Percentiles rank a stretch among this genome's conserved stretches.
phyloP scores from a whole-genome alignment of 331 rosid genomes.

The Arachis monticola region DNA sequence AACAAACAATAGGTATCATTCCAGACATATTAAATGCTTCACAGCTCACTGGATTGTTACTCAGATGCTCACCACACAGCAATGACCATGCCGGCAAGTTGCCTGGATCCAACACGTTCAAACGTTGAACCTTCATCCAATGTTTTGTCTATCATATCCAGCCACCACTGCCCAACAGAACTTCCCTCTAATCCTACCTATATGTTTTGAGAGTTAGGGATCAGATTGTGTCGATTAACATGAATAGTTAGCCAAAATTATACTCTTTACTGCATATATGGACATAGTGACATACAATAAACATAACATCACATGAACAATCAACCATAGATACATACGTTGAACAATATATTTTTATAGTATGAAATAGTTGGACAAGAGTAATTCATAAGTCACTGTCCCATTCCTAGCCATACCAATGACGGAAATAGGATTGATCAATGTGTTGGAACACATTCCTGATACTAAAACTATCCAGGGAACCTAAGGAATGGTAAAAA shows the following conservation, averaged over 20 bases:
- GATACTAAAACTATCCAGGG: conserved; percentile 10
- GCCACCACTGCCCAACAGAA: conserved; percentile 98
- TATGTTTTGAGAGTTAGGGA: conserved; percentile 38
- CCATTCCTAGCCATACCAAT: conserved; percentile 20
- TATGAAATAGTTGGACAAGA: neutral
- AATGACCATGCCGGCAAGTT: conserved; percentile 97
- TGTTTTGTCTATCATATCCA: conserved; percentile 92
- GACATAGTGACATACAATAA: neutral
- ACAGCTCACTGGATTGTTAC: conserved; percentile 27
- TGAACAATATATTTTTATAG: conserved; percentile 20
- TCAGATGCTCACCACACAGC: conserved; percentile 79
- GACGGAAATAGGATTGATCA: conserved; percentile 1
- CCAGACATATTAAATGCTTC: conserved; percentile 36
- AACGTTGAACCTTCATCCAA: conserved; percentile 88
- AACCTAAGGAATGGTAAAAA: conserved; percentile 12
- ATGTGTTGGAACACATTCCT: neutral
- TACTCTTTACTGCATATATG: neutral
- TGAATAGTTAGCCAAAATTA: conserved; percentile 33
- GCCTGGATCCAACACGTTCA: conserved; percentile 96
- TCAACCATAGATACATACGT: neutral
- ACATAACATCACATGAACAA: neutral
- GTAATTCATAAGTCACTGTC: conserved; percentile 8
- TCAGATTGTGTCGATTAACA: conserved; percentile 30
- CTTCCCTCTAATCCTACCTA: conserved; percentile 99
- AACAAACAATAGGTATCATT: conserved; percentile 30